phyloP scores from a whole-genome alignment of 352 stramenopile genomes.

The Aphanomyces euteiches region DNA sequence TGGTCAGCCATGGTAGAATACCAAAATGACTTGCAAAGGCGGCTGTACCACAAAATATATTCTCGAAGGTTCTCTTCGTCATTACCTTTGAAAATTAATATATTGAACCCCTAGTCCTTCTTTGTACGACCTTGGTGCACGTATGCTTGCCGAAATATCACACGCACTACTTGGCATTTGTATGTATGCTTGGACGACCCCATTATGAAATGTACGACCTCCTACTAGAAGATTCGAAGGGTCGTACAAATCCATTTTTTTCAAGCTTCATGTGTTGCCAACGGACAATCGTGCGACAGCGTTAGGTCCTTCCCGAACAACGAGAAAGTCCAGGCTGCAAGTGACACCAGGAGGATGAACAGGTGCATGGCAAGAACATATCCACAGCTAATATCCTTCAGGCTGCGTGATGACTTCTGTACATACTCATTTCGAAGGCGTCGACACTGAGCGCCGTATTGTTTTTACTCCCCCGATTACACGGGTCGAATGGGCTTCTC shows the following conservation, averaged over 20 bases:
- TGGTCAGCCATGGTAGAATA: constrained; percentile 85
- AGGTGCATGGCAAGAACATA: too few species aligned
- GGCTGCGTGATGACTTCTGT: too few species aligned
- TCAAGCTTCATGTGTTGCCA: background rate
- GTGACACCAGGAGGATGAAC: too few species aligned
- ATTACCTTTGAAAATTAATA: constrained; percentile 3
- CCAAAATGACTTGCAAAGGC: constrained; percentile 35
- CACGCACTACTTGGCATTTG: constrained; percentile 23
- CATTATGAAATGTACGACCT: constrained; percentile 14
- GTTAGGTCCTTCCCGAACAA: too few species aligned
- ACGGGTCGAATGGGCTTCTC: too few species aligned
- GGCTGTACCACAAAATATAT: background rate
- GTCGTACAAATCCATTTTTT: constrained; percentile 11
- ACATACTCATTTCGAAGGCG: too few species aligned
- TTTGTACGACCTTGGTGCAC: constrained; percentile 34
- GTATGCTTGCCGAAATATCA: too few species aligned
- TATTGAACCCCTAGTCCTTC: constrained; percentile 14
- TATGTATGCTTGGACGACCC: constrained; percentile 3
- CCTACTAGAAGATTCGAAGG: background rate
- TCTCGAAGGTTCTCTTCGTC: constrained; percentile 12
- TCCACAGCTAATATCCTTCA: too few species aligned
- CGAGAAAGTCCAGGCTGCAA: too few species aligned
- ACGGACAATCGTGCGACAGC: too few species aligned
- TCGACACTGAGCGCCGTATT: too few species aligned
- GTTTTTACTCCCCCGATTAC: too few species aligned